Evolutionary conservation across 2,329 filamentous ascomycete genomes (phyloP), one percentile per base, ranked within the genome.

Genomic region (Pochonia chlamydosporia): DNA sequence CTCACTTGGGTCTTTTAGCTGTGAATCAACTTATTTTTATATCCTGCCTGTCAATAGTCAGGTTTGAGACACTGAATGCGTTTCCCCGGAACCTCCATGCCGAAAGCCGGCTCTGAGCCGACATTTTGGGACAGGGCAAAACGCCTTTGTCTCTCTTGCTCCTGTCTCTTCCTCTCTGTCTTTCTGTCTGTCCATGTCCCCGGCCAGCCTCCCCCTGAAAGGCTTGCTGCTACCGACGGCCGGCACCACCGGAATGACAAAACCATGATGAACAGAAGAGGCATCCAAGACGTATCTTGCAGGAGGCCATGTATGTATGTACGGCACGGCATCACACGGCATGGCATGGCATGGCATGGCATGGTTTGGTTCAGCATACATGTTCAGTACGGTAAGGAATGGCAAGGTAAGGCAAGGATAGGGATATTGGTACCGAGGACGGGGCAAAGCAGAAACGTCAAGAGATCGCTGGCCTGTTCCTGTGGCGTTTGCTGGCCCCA

Each of bases 221-320:
- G 26, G 7, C 7, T 7, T 36, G n/a, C 20, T 21, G 14, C 13
- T 36, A 13, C 41, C 14, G 37, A 20, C 23, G 11, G 9, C 37
- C 37, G 44, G 28, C 37, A 35, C 33, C n/a, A 4, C 37, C 37
- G 44, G 37, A 41, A 35, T 46, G 28, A 35, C 26, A 26, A 28
- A 33, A 5, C 20, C n/a, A n/a, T n/a, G n/a, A 21, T 11, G 25
- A 21, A 21, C 28, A 6, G 20, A 20, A 36, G 10, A 36, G 33
- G 16, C 33, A 28, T 28, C 26, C 26, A 5, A 8, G 33, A 16
- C 33, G 33, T 36, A 36, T 20, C 7, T 28, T 28, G 26, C 26
- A 8, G 13, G 7, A 28, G n/a, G n/a, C n/a, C n/a, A n/a, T n/a
- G n/a, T n/a, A n/a, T n/a, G n/a, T n/a, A n/a, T n/a, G n/a, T n/a